phyloP scores from a whole-genome alignment of 805 yeast genomes.

The Yarrowia porcina region DNA sequence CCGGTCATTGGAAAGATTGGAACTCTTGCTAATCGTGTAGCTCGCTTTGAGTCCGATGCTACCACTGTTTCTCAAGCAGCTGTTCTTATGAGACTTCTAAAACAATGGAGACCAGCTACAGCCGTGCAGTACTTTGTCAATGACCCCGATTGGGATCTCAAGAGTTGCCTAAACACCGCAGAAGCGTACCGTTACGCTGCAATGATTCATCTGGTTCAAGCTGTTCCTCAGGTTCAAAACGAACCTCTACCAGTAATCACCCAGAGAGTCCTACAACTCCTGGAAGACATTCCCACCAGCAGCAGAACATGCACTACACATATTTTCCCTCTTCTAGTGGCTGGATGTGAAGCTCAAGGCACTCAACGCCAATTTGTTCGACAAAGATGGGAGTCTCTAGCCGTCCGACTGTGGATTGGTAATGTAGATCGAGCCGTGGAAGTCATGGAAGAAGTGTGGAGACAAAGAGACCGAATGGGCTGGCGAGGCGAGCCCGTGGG shows the following conservation, averaged over 20 bases:
- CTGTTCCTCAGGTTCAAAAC: slow-evolving; percentile 66
- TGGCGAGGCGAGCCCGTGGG: slow-evolving; percentile 31
- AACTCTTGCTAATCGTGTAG: slow-evolving; percentile 49
- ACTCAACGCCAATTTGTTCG: slow-evolving; percentile 63
- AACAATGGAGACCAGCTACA: slow-evolving; percentile 55
- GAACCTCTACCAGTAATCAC: slow-evolving; percentile 54
- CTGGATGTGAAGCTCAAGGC: slow-evolving; percentile 61
- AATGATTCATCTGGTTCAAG: slow-evolving; percentile 59
- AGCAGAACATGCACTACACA: slow-evolving; percentile 58
- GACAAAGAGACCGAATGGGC: slow-evolving; percentile 51
- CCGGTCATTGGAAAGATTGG: slow-evolving; percentile 65
- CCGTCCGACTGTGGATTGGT: slow-evolving; percentile 59
- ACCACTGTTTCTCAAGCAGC: slow-evolving; percentile 53
- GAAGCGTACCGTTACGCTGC: slow-evolving; percentile 65
- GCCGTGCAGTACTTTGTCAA: slow-evolving; percentile 39
- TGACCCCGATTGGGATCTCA: slow-evolving; percentile 52
- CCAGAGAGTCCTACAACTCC: slow-evolving; percentile 54
- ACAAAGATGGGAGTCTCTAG: slow-evolving; percentile 53
- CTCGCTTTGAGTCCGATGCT: slow-evolving; percentile 44
- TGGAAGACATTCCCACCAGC: slow-evolving; percentile 60
- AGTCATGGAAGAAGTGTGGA: slow-evolving; percentile 71
- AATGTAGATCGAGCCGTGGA: slow-evolving; percentile 64
- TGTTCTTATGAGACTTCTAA: slow-evolving; percentile 50
- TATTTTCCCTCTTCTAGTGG: slow-evolving; percentile 61
- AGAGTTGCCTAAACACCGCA: slow-evolving; percentile 64